Evolutionary conservation across 2,329 filamentous ascomycete genomes (phyloP).

Genomic region (Ilyonectria sp.): DNA sequence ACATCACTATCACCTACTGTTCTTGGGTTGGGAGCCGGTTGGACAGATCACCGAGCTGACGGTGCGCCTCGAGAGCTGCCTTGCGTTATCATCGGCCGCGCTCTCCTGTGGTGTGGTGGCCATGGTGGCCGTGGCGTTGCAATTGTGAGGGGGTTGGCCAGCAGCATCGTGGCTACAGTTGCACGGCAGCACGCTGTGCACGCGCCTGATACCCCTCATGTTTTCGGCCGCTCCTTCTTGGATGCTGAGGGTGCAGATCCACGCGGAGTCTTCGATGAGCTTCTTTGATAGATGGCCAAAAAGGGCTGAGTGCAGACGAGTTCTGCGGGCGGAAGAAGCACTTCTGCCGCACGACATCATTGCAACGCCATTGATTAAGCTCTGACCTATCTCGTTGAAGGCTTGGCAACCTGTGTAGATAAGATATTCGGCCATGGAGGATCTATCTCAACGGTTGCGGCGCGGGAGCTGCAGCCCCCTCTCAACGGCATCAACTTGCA

Average conservation of each 20-base stretch:
- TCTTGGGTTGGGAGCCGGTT: constrained; percentile 30
- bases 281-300: constrained; percentile 32
- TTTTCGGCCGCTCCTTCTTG: constrained; percentile 36
- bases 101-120: constrained; percentile 26
- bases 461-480: neutral
- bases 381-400: constrained; percentile 1
- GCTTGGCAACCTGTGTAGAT: constrained; percentile 13
- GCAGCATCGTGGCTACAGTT: constrained; percentile 40
- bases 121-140: constrained; percentile 39
- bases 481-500: constrained; percentile 13
- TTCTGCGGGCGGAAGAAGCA: constrained; percentile 33
- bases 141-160: constrained; percentile 42
- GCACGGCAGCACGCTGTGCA: constrained; percentile 38
- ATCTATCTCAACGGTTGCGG: constrained; percentile 12
- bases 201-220: constrained; percentile 34
- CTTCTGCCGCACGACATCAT: constrained; percentile 35
- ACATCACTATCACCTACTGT: constrained; percentile 40
- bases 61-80: constrained; percentile 34
- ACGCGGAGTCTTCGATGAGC: constrained; percentile 27
- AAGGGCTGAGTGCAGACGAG: constrained; percentile 34
- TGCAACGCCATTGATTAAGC: constrained; percentile 12
- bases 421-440: constrained; percentile 10
- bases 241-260: constrained; percentile 16
- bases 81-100: constrained; percentile 21
- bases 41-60: constrained; percentile 35